Evolutionary conservation across 1,284 basidiomycete genomes (phyloP), one percentile per base, ranked within the genome.

Genomic region (Ustilago lituana): DNA sequence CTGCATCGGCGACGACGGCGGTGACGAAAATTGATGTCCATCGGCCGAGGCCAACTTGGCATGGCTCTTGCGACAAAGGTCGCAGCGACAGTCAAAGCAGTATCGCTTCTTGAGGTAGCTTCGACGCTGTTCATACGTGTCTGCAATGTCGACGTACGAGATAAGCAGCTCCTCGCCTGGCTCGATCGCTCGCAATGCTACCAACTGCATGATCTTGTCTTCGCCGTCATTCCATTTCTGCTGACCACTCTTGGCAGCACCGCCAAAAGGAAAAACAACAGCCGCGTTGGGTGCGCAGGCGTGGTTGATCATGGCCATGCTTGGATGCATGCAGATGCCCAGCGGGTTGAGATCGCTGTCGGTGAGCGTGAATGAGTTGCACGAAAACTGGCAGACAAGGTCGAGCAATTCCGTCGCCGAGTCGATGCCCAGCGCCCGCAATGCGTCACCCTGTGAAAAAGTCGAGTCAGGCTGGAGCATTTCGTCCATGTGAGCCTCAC

Each of bases 251-350:
- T 58, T 54, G 20, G 41, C 45, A 17, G 53, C 71, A 8, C 68
- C 66, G 11, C 82, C 83, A 4, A 73, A 71, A 33, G 94, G 93
- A 79, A 94, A 97, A 1, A 97, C 92, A 24, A 94, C 87, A 23
- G 90, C 91, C 0, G 90, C 92, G 72, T 96, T 95, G 0, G 94
- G 94, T 20, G 87, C 86, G 77, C 94, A 98, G 0, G 92, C 91
- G 79, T 98, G 94, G 76, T 97, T 98, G 70, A 91, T 86, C 27
- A 97, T 85, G 0, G 94, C 93, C 10, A 89, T 84, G 0, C 87
- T 73, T 0, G 93, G 92, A 0, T 91, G 90, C 23, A 94, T 86
- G 26, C 89, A 88, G 2, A 90, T 88, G 14, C 94, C 94, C 38
- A 97, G 85, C 0, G 90, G 88, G 0, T 89, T 87, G 3, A 79